These are phyloP conservation scores for Saccharomyces hybrid DNA, from an alignment of 1,139 yeast genomes.

Conservation along the genomic window DNA sequence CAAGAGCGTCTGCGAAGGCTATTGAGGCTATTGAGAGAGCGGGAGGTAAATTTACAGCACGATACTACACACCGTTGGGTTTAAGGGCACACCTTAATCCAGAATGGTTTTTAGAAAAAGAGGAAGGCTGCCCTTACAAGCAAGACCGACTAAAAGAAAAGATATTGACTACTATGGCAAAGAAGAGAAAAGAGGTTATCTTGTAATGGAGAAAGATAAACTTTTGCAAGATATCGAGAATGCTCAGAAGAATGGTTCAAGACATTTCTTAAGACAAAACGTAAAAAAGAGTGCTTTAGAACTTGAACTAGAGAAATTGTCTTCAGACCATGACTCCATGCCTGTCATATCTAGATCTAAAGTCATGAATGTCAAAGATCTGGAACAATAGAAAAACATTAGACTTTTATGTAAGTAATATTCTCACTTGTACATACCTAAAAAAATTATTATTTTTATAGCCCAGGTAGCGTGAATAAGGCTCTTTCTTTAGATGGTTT, in stretches of 20 bases:
- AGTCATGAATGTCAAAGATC: background rate
- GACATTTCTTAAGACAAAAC: slow-evolving; percentile 12
- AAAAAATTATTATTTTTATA: background rate
- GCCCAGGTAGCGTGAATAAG: background rate
- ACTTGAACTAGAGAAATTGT: slow-evolving; percentile 20
- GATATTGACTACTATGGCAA: slow-evolving; percentile 73
- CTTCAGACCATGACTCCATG: background rate
- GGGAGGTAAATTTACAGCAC: slow-evolving; percentile 69
- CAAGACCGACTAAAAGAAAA: slow-evolving; percentile 79
- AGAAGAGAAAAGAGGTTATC: slow-evolving; percentile 68
- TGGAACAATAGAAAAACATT: background rate
- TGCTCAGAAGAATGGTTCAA: slow-evolving; percentile 21
- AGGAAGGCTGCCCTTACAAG: slow-evolving; percentile 76
- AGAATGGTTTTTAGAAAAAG: slow-evolving; percentile 52
- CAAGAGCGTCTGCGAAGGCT: slow-evolving; percentile 70
- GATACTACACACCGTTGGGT: slow-evolving; percentile 59
- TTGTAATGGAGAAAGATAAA: slow-evolving; percentile 37
- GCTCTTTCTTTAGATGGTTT: background rate
- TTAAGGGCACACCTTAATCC: slow-evolving; percentile 75
- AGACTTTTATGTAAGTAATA: background rate
- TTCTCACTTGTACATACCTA: background rate
- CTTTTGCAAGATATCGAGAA: slow-evolving; percentile 27
- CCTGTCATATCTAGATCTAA: slow-evolving; percentile 1
- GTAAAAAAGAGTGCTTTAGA: slow-evolving; percentile 24
- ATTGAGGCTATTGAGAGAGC: slow-evolving; percentile 61